Conservation (phyloP, 2,329 filamentous ascomycete species). For the Pyrenophora tritici-repentis region DNA sequence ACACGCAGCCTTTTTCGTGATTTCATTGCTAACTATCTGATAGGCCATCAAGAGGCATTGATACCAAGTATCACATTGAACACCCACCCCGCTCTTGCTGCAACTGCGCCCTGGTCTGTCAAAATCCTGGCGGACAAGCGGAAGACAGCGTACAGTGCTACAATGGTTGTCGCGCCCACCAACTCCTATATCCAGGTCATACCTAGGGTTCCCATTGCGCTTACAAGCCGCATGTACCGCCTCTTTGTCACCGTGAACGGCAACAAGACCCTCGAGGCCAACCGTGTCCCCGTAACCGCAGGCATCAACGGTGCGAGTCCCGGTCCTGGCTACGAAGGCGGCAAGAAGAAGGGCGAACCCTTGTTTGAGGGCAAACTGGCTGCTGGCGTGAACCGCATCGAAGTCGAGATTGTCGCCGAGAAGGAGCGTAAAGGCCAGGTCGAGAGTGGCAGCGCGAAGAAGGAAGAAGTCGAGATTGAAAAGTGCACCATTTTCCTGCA, state of each 20-base stretch:
- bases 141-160: conserved; percentile 72
- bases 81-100: conserved; percentile 69
- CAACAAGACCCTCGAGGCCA: conserved; percentile 63
- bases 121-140: conserved; percentile 68
- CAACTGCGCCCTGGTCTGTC: conserved; percentile 65
- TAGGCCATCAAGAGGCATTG: conserved; percentile 61
- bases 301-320: conserved; percentile 39
- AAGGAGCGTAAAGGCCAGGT: conserved; percentile 55
- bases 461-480: conserved; percentile 70
- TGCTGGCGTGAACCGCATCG: conserved; percentile 75
- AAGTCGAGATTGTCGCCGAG: conserved; percentile 76
- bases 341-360: conserved; percentile 61
- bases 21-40: conserved; percentile 22
- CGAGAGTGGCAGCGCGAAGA: conserved; percentile 32
- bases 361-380: conserved; percentile 75
- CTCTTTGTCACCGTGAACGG: conserved; percentile 75
- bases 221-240: conserved; percentile 74
- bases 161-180: conserved; percentile 69
- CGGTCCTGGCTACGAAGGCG: conserved; percentile 32
- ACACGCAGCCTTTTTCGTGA: background rate
- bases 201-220: conserved; percentile 65
- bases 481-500: conserved; percentile 77
- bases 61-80: conserved; percentile 68
- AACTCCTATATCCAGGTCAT: conserved; percentile 74
- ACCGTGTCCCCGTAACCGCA: conserved; percentile 56